Conservation (phyloP, 371 early-diverging fungal genomes). For the Homolaphlyctis polyrhiza region DNA sequence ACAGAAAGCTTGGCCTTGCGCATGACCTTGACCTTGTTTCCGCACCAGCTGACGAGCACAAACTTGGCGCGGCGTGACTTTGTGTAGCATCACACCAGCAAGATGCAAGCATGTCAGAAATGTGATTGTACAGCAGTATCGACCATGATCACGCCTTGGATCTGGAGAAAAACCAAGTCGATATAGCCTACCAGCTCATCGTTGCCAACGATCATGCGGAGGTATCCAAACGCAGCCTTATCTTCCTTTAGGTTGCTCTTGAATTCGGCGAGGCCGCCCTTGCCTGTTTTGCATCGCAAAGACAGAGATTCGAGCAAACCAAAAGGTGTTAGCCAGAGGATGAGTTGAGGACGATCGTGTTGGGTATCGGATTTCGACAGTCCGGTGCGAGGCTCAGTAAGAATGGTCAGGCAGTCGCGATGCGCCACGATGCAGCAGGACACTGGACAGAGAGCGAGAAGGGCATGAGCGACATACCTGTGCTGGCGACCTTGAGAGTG, state of each 20-base stretch:
- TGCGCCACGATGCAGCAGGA: no score
- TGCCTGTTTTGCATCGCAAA: constrained; percentile 31
- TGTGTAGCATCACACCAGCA: background rate
- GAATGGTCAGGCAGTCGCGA: no score
- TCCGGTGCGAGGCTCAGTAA: no score
- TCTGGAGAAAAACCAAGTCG: no score
- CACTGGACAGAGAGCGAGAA: no score
- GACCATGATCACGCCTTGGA: no score
- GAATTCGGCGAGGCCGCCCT: constrained; percentile 69
- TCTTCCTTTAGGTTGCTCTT: constrained; percentile 54
- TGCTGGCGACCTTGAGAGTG: constrained; percentile 36
- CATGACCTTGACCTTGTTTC: constrained; percentile 76
- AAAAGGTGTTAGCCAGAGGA: background rate
- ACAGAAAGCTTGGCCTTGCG: constrained; percentile 77
- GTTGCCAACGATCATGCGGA: constrained; percentile 72
- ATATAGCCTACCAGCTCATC: constrained; percentile 67
- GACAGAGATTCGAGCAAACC: no score
- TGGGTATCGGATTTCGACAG: no score
- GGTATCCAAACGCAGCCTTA: constrained; percentile 75
- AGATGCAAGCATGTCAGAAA: no score
- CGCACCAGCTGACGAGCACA: constrained; percentile 52
- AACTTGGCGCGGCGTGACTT: constrained; percentile 40
- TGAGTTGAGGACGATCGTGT: no score
- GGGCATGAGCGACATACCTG: constrained; percentile 31
- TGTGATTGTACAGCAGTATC: no score